Evolutionary conservation across 306 rosid species (phyloP).

Genomic region (Prunus salicina): DNA sequence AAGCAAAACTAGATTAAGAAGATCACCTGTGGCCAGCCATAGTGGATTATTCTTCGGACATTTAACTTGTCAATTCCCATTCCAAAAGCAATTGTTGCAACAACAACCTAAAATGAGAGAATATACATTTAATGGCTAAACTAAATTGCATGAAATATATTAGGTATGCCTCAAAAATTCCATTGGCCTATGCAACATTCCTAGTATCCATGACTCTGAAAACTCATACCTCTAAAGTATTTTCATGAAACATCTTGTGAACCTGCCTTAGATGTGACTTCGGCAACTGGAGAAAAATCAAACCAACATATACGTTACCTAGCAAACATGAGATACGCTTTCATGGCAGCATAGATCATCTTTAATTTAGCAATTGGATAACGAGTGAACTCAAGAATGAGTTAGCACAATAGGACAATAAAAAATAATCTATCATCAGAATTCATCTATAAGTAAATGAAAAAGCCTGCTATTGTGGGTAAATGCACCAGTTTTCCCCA

Average conservation of each 20-base stretch:
- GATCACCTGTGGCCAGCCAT: slow-evolving; percentile 98
- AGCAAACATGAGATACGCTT: slow-evolving; percentile 5
- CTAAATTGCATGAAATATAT: not conserved
- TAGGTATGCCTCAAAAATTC: not conserved
- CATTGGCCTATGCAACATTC: not conserved
- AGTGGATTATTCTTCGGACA: slow-evolving; percentile 91
- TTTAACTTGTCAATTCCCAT: slow-evolving; percentile 95
- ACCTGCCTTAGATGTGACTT: slow-evolving; percentile 74
- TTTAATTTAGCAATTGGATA: slow-evolving; percentile 1
- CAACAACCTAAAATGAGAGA: slow-evolving; percentile 62
- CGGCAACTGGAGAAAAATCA: slow-evolving; percentile 68
- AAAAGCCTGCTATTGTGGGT: too few relatives aligned
- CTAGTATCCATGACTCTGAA: slow-evolving; percentile 11
- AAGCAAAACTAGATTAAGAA: slow-evolving; percentile 11
- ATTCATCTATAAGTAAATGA: not conserved
- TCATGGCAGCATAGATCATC: not conserved
- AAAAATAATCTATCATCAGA: not conserved
- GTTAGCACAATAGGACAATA: not conserved
- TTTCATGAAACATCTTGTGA: slow-evolving; percentile 87
- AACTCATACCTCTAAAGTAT: slow-evolving; percentile 67
- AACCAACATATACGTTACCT: slow-evolving; percentile 27
- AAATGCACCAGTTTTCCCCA: too few relatives aligned
- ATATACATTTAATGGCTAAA: not conserved
- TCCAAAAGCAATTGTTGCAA: slow-evolving; percentile 97
- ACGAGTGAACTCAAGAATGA: not conserved